A percentile compares a stretch with the other conserved stretches of the same genome.
Conservation (phyloP, 2,329 filamentous ascomycete genomes). For the Dendrostoma leiphaemia region DNA sequence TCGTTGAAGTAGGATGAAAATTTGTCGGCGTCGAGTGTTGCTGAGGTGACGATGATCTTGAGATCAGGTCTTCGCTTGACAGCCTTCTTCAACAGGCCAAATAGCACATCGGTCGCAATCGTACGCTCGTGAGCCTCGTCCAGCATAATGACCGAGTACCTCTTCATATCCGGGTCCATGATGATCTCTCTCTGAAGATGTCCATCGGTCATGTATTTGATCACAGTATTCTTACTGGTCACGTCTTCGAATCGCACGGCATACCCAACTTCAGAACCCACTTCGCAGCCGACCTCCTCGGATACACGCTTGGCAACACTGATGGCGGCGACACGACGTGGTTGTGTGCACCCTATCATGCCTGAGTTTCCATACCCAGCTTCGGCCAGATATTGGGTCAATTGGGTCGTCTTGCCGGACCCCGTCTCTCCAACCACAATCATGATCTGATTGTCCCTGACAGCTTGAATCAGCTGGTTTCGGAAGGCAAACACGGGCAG, state of each 20-base stretch:
- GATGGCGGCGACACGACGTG: constrained; percentile 95
- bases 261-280: constrained; percentile 93
- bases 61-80: constrained; percentile 81
- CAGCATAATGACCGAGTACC: constrained; percentile 96
- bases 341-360: constrained; percentile 94
- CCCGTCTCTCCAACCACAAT: constrained; percentile 98
- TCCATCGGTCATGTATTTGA: constrained; percentile 99
- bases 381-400: constrained; percentile 94
- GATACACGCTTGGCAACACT: constrained; percentile 96
- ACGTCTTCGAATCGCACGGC: constrained; percentile 97
- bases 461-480: constrained; percentile 81
- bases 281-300: constrained; percentile 87
- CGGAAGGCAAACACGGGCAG: constrained; percentile 89
- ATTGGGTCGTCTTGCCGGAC: constrained; percentile 93
- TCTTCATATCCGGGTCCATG: constrained; percentile 81
- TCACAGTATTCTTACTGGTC: constrained; percentile 81
- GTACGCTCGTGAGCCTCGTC: constrained; percentile 98
- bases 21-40: constrained; percentile 94
- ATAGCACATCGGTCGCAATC: constrained; percentile 92
- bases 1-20: constrained; percentile 96
- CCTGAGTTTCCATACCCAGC: constrained; percentile 83
- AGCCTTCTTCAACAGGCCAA: constrained; percentile 91
- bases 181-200: constrained; percentile 96
- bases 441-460: constrained; percentile 82
- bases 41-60: constrained; percentile 94